Evolutionary conservation across 192 early-diverging fungal species (phyloP), one percentile per base, ranked within the genome.

Genomic region (Rhizoclosmatium globosum): DNA sequence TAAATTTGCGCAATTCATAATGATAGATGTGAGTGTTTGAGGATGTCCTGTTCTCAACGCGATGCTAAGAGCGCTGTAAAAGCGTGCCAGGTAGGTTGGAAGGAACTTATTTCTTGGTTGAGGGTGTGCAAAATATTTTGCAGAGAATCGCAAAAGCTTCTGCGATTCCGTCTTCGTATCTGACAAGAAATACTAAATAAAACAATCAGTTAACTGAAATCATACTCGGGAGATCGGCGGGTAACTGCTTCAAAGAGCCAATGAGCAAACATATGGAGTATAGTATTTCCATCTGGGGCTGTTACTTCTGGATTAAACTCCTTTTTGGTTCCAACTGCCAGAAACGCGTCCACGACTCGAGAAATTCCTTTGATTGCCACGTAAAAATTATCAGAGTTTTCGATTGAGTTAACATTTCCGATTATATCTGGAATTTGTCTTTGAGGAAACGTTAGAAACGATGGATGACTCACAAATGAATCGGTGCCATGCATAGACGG

Each of bases 191-290:
- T 45, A 46, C 3, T 45, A 69, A 81, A 19, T 7, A 75, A 56
- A 0, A 60, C 9, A 61, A 69, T 60, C 72, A 62, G 79, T 66
- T 81, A 82, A 0, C 67, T 58, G 4, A 67, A 65, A 11, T 62
- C 77, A 59, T 85, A 82, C 61, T 19, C 88, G 65, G 61, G 86
- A 13, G 74, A 62, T 68, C 43, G 15, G 21, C 79, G 77, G 2
- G 74, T 50, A 3, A 82, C 86, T 0, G 92, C 92, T 45, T 93
- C 92, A 87, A 95, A 95, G 7, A 96, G 83, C 89, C 91, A 94
- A 0, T 81, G 68, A 1, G 93, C 94, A 89, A 95, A 95, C 92
- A 95, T 95, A 70, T 91, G 83, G 61, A 96, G 85, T 7, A 96
- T 59, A 0, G 93, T 94, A 69, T 94, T 95, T 19, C 93, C 93